Conservation (phyloP, 495 filamentous ascomycete genomes). For the Aspergillus baeticus region DNA sequence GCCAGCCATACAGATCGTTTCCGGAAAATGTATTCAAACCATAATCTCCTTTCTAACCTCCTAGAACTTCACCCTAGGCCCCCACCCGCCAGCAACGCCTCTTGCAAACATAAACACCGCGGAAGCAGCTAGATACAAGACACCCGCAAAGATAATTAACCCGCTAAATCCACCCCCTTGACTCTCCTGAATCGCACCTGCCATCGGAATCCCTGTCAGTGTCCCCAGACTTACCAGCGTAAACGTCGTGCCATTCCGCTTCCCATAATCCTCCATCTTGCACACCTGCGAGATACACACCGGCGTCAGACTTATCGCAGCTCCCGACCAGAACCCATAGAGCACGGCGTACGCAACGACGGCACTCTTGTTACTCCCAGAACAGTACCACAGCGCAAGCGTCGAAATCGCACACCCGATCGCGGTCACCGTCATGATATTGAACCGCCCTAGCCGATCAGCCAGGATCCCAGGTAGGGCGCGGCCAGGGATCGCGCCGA, state of each 20-base stretch:
- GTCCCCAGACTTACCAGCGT: conserved; percentile 57
- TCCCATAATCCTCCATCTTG: conserved; percentile 57
- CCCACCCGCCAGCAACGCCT: conserved; percentile 45
- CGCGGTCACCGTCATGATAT: conserved; percentile 55
- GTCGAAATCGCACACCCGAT: conserved; percentile 47
- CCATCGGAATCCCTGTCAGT: conserved; percentile 78
- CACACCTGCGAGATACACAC: conserved; percentile 61
- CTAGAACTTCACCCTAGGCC: conserved; percentile 20
- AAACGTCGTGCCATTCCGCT: conserved; percentile 62
- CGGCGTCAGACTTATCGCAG: conserved; percentile 57
- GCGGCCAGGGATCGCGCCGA: conserved; percentile 43
- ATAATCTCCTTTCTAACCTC: background rate
- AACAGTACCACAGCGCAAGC: conserved; percentile 51
- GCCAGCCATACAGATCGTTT: no score
- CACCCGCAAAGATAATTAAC: conserved; percentile 54
- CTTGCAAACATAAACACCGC: conserved; percentile 48
- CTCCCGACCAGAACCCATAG: conserved; percentile 60
- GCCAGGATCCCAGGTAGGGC: conserved; percentile 58
- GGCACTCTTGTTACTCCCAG: conserved; percentile 33
- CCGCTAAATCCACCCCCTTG: conserved; percentile 33
- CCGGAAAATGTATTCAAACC: no score
- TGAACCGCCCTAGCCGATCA: conserved; percentile 69
- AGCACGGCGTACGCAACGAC: conserved; percentile 58
- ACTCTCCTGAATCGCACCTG: conserved; percentile 46
- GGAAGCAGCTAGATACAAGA: conserved; percentile 47